Base-by-base conservation (phyloP, 2,329 filamentous ascomycete species). In the Botrytis elliptica region DNA sequence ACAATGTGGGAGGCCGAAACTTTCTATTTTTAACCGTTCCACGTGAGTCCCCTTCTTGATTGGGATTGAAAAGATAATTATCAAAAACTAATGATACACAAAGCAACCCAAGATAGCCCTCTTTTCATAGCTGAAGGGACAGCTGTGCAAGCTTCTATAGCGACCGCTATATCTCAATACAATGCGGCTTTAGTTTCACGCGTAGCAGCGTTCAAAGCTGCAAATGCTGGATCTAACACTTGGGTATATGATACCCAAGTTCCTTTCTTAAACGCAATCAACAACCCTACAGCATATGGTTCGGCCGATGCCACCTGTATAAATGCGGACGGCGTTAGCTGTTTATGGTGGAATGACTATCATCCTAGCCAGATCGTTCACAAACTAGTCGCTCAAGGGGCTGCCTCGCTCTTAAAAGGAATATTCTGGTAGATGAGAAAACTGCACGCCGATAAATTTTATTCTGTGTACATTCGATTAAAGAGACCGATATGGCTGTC, bases 301-400 rank as follows among this genome's bases (percentile, higher is more conserved):
- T 36, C 63, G 29, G 63, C 29, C 33, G 44, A 66, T 49, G 42
- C 63, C 18, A 49, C 63, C 14, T 66, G 63, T 25, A 49, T 66
- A 22, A 66, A 66, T 9, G 29, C 63, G 10, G 42, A 66, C 25
- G 63, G 63, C 4, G 44, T 66, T 33, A 66, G 63, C 25, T 66
- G 63, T 49, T 33, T 66, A 29, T 66, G 63, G 63, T 66, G 63
- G 63, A 66, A 66, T 16, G 33, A 66, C 29, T 66, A 49, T 46
- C 63, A 66, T 49, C 63, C 63, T 9, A 42, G 63, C 3, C 44
- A 66, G 29, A 66, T 66, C 12, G 46, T 66, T 3, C 63, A 66
- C 29, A 66, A 36, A 5, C 6, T 66, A 49, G 22, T 66, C 12
- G 63, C 42, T 49, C 42, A 66, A 16, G 63, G 63, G 29, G 10